Conservation (phyloP, 768 basidiomycete species). For the Asterophora parasitica region DNA sequence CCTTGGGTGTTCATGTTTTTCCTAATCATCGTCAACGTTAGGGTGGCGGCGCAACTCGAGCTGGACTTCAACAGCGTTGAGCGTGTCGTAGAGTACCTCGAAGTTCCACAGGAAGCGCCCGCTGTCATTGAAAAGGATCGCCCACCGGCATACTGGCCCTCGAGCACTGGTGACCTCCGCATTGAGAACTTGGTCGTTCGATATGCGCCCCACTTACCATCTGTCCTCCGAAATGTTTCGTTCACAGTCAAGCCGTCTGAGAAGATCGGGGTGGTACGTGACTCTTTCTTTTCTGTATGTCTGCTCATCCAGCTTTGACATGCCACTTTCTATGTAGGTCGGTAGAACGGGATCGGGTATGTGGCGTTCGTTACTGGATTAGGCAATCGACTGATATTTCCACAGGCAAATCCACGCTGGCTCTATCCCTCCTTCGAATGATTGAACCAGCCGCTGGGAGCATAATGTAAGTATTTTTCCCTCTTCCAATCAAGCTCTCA, state of each 20-base stretch:
- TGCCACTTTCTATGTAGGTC: conserved; percentile 34
- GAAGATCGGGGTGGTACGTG: conserved; percentile 63
- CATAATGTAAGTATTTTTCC: conserved; percentile 43
- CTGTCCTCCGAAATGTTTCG: conserved; percentile 52
- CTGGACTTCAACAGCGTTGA: conserved; percentile 75
- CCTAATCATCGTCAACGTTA: conserved; percentile 16
- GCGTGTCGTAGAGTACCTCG: conserved; percentile 66
- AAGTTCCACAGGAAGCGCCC: conserved; percentile 64
- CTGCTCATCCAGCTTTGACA: not conserved
- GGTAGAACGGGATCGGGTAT: conserved; percentile 65
- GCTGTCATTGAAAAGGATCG: conserved; percentile 48
- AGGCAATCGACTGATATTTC: not conserved
- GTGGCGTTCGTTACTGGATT: conserved; percentile 2
- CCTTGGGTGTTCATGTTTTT: not conserved
- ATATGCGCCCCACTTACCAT: conserved; percentile 60
- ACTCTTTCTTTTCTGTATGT: not conserved
- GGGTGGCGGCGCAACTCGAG: conserved; percentile 66
- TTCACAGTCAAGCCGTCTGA: conserved; percentile 58
- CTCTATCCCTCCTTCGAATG: conserved; percentile 56
- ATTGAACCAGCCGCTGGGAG: conserved; percentile 52
- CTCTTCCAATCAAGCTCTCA: not conserved
- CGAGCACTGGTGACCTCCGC: conserved; percentile 48
- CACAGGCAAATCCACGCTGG: conserved; percentile 54
- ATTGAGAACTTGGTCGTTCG: conserved; percentile 56
- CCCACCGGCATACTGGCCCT: conserved; percentile 75